Percentiles rank a stretch among this genome's conserved stretches.
Evolutionary conservation across 805 yeast species (phyloP).

Genomic region (Zygotorulaspora sp.): DNA sequence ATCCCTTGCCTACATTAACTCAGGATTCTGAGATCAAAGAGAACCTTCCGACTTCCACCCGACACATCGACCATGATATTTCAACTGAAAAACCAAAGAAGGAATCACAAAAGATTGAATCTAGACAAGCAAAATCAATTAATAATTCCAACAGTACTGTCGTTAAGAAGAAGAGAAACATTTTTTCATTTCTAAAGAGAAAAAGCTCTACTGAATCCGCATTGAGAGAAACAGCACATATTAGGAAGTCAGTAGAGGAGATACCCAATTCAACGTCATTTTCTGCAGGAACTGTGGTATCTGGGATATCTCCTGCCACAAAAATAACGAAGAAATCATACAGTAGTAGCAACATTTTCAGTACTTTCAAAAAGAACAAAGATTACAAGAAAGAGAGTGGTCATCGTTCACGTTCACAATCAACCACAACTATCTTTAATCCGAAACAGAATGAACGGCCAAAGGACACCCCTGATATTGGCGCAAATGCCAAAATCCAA

Average conservation of each 20-base stretch:
- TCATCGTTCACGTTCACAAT: neutral
- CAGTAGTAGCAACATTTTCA: constrained; percentile 31
- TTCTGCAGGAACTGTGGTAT: constrained; percentile 10
- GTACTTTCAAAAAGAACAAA: constrained; percentile 23
- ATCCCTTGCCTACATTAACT: neutral
- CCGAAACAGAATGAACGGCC: too few species aligned
- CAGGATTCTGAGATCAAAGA: neutral
- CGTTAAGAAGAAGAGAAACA: constrained; percentile 22
- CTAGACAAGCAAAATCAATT: constrained; percentile 6
- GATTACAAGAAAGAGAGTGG: constrained; percentile 6
- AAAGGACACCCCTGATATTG: neutral
- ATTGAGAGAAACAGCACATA: neutral
- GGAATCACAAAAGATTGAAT: constrained; percentile 12
- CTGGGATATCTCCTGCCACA: constrained; percentile 16
- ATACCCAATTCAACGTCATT: constrained; percentile 20
- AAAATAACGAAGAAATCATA: constrained; percentile 27
- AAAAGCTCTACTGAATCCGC: constrained; percentile 15
- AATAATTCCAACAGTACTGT: neutral
- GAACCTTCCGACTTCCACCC: neutral
- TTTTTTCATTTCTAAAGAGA: constrained; percentile 31
- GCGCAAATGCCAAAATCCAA: neutral
- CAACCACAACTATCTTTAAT: too few species aligned
- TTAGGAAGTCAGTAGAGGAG: constrained; percentile 3
- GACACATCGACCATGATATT: neutral
- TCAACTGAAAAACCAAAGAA: constrained; percentile 5